These are phyloP conservation scores for Fusarium sacchari DNA, from an alignment of 2,329 filamentous ascomycete genomes.

Conservation along the genomic window DNA sequence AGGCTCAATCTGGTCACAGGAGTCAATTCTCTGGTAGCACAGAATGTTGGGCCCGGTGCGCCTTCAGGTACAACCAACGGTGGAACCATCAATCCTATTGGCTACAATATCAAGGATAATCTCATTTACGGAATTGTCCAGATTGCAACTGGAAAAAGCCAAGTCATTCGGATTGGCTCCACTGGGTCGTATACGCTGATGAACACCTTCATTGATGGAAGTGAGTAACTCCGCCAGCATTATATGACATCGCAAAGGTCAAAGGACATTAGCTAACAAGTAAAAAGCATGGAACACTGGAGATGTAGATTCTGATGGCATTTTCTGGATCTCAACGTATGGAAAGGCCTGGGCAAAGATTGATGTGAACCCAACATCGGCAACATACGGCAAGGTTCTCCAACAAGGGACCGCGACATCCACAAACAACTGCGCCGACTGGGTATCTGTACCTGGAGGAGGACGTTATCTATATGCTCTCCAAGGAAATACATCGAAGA, in stretches of 20 bases:
- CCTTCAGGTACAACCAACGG: background rate
- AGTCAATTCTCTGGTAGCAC: background rate
- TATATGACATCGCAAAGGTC: fast-evolving
- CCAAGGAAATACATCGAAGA: background rate
- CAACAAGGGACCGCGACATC: background rate
- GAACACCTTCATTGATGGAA: background rate
- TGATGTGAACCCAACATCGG: background rate
- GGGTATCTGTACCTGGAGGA: background rate
- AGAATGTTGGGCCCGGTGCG: background rate
- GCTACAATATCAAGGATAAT: conserved; percentile 6
- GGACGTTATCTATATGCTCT: conserved; percentile 2
- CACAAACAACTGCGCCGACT: background rate
- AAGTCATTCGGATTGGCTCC: conserved; percentile 8
- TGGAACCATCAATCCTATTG: conserved; percentile 5
- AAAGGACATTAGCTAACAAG: background rate
- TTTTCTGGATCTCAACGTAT: conserved; percentile 3
- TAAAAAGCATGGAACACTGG: background rate
- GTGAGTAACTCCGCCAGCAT: background rate
- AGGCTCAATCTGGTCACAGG: conserved; percentile 1
- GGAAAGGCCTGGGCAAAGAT: conserved; percentile 9
- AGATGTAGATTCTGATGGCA: background rate
- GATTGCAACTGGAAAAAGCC: background rate
- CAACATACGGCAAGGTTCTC: background rate
- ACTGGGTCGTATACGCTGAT: conserved; percentile 8
- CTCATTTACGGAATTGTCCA: conserved; percentile 14